Evolutionary conservation across 352 stramenopile genomes (phyloP), one percentile per base, ranked within the genome.

Genomic region (Pythium guiyangense): DNA sequence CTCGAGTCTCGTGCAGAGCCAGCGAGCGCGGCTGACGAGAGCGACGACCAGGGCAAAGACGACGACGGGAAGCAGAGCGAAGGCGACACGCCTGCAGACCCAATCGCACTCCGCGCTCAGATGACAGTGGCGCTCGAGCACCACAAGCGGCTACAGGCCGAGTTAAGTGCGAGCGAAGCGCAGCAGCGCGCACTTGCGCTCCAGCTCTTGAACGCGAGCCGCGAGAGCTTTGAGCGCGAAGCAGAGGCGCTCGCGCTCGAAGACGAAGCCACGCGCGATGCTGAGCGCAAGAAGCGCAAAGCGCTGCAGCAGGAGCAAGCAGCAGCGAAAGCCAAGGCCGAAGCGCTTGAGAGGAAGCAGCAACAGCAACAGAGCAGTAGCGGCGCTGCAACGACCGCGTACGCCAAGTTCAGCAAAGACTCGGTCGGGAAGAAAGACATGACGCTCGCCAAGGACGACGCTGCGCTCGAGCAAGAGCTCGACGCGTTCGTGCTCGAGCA

Each of bases 161-260:
- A 85, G 9, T 20, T 90, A 0, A 62, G 62, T 20, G 57, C 63
- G 29, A 75, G 54, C 54, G 49, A 64, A 0, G 52, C 62, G 0
- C 64, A 72, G 12, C 76, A 90, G 48, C 73, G 80, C 12, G 62
- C 71, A 2, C 52, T 90, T 18, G 69, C 78, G 9, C 69, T 90
- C 42, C 74, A 90, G 58, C 68, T 92, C 2, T 54, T 86, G 18
- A 87, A 77, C 27, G 78, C 79, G 9, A 79, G 67, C n/a, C 69
- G 77, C 9, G 78, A 86, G 20, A 62, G 66, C 10, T 88, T 89
- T 20, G 78, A 84, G 43, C 64, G 61, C 8, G 77, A 92, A 37
- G 63, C 78, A 47, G 71, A 88, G 34, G 45, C 51, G 29, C 55
- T 90, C 17, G 69, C 71, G 2, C 54, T 68, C 25, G 74, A 83